These are phyloP conservation scores for Diaporthe sp. DNA, from an alignment of 2,329 filamentous ascomycete genomes.

Conservation along the genomic window DNA sequence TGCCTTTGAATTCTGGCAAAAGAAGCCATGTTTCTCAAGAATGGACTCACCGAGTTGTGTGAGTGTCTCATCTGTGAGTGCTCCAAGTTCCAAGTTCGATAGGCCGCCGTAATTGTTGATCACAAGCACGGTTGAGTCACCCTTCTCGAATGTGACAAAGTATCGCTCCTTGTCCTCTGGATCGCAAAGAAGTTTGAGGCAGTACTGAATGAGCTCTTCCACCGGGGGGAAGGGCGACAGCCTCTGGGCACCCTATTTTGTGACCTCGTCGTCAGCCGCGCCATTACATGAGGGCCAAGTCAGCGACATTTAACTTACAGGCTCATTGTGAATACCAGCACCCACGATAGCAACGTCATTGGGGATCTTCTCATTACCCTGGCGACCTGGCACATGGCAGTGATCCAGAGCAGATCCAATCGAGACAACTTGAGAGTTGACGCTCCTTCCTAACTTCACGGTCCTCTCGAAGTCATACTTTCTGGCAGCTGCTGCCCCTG, in stretches of 20 bases:
- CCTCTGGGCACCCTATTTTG: slow-evolving; percentile 52
- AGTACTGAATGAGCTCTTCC: slow-evolving; percentile 56
- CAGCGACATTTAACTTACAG: slow-evolving; percentile 42
- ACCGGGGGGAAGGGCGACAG: slow-evolving; percentile 58
- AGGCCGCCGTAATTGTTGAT: slow-evolving; percentile 72
- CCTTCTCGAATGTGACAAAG: slow-evolving; percentile 61
- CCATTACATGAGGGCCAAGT: not conserved
- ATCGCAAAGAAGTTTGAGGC: slow-evolving; percentile 67
- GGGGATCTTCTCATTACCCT: slow-evolving; percentile 61
- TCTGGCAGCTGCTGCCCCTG: slow-evolving; percentile 74
- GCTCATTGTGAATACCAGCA: slow-evolving; percentile 70
- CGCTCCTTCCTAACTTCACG: slow-evolving; percentile 68
- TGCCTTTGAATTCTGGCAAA: not conserved
- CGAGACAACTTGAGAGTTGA: slow-evolving; percentile 72
- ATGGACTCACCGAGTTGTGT: slow-evolving; percentile 55
- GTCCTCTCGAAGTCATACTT: slow-evolving; percentile 69
- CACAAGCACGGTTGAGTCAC: slow-evolving; percentile 64
- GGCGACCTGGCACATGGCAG: slow-evolving; percentile 79
- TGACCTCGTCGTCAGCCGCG: slow-evolving; percentile 19
- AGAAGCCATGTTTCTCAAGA: not conserved
- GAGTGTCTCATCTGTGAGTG: slow-evolving; percentile 66
- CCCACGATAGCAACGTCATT: slow-evolving; percentile 59
- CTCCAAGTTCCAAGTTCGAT: slow-evolving; percentile 67
- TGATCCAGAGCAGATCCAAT: slow-evolving; percentile 79
- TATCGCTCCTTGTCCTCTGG: slow-evolving; percentile 66